phyloP scores from a whole-genome alignment of 1,139 yeast genomes.

The Debaryomyces robertsiae region DNA sequence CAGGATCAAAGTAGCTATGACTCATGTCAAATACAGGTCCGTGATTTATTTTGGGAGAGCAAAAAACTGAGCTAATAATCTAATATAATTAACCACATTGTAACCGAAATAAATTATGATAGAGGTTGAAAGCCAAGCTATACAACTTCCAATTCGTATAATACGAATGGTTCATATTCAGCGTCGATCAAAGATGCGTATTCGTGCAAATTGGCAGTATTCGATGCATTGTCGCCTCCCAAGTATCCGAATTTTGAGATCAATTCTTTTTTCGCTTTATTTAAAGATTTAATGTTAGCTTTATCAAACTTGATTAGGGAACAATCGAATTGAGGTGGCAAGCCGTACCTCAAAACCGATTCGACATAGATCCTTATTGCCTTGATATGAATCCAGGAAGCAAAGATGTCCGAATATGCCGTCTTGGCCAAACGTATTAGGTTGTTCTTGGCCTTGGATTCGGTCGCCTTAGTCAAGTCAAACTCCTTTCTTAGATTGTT shows the following conservation, averaged over 20 bases:
- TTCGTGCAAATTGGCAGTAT: slow-evolving; percentile 69
- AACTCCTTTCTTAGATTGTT: slow-evolving; percentile 76
- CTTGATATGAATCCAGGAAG: slow-evolving; percentile 89
- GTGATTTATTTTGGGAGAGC: not conserved
- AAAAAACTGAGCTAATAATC: not conserved
- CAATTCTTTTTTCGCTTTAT: slow-evolving; percentile 67
- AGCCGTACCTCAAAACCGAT: slow-evolving; percentile 87
- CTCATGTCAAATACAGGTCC: slow-evolving; percentile 3
- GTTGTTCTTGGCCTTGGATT: slow-evolving; percentile 74
- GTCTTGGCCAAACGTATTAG: slow-evolving; percentile 80
- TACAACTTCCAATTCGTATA: slow-evolving; percentile 57
- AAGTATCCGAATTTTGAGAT: slow-evolving; percentile 79
- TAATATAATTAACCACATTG: slow-evolving; percentile 1
- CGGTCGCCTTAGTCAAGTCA: slow-evolving; percentile 72
- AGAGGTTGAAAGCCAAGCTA: slow-evolving; percentile 16
- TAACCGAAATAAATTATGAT: slow-evolving; percentile 1
- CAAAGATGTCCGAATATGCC: slow-evolving; percentile 81
- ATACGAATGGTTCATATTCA: slow-evolving; percentile 93
- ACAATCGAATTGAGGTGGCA: slow-evolving; percentile 88
- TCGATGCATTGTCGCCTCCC: slow-evolving; percentile 85
- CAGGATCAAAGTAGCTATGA: too few relatives aligned
- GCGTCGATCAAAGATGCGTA: slow-evolving; percentile 91
- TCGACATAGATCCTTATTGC: slow-evolving; percentile 57
- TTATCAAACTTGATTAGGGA: slow-evolving; percentile 51
- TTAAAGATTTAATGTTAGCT: slow-evolving; percentile 42